A percentile compares a stretch with the other conserved stretches of the same genome.
Conservation (phyloP, 352 stramenopile genomes). For the Globisporangium cystogenes region DNA sequence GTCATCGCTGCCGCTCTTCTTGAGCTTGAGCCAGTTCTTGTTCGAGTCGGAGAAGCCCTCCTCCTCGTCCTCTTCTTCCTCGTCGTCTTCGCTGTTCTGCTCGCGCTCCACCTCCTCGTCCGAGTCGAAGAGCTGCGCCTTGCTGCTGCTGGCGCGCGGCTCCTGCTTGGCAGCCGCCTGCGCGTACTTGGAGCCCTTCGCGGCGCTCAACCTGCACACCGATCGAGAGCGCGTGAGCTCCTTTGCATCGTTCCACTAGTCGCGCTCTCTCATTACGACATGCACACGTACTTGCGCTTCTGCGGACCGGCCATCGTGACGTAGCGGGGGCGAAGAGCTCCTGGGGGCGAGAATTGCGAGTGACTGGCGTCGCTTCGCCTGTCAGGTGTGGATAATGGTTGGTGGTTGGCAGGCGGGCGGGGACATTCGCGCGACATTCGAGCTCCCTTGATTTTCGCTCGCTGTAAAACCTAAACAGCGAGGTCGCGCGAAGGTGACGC, state of each 20-base stretch:
- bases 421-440: neutral
- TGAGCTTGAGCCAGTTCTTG: slow-evolving; percentile 83
- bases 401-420: neutral
- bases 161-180: slow-evolving; percentile 78
- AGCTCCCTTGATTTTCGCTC: neutral
- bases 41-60: slow-evolving; percentile 82
- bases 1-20: slow-evolving; percentile 39
- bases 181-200: slow-evolving; percentile 59
- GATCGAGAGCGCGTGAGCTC: neutral
- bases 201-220: slow-evolving; percentile 16
- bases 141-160: slow-evolving; percentile 24
- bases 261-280: no score
- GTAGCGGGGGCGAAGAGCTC: neutral
- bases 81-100: slow-evolving; percentile 32
- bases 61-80: slow-evolving; percentile 43
- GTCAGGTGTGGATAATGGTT: neutral
- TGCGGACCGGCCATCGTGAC: slow-evolving; percentile 37
- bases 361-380: neutral
- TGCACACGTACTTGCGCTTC: slow-evolving; percentile 38
- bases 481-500: neutral
- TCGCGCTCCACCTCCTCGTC: slow-evolving; percentile 46
- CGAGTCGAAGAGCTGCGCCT: slow-evolving; percentile 64
- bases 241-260: neutral
- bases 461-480: neutral
- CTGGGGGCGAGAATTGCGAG: neutral